A percentile compares a stretch with the other conserved stretches of the same genome.
These are phyloP conservation scores for Candida adriatica DNA, from an alignment of 805 yeast species.

Conservation along the genomic window DNA sequence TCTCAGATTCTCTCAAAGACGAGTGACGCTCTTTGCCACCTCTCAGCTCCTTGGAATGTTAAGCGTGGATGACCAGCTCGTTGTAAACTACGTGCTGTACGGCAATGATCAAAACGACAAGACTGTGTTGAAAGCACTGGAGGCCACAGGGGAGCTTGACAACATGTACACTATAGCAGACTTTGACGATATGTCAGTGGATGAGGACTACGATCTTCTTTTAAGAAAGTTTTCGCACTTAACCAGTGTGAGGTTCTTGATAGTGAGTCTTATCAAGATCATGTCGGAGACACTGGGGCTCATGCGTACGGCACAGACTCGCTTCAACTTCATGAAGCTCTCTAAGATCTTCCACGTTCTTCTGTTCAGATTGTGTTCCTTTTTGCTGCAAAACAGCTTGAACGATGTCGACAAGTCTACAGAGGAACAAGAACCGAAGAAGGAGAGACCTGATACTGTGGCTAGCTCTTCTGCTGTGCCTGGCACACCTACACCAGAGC, in stretches of 20 bases:
- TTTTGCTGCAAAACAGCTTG: slow-evolving; percentile 5
- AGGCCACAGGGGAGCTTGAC: slow-evolving; percentile 4
- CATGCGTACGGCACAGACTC: slow-evolving; percentile 9
- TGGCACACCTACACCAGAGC: slow-evolving; percentile 1
- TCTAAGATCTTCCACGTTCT: slow-evolving; percentile 13
- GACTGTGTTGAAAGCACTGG: slow-evolving; percentile 1
- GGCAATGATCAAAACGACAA: slow-evolving; percentile 5
- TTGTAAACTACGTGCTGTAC: slow-evolving; percentile 11
- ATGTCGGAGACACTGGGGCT: slow-evolving; percentile 6
- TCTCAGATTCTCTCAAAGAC: slow-evolving; percentile 12
- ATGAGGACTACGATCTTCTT: slow-evolving; percentile 5
- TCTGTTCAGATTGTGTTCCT: slow-evolving; percentile 9
- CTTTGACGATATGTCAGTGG: slow-evolving; percentile 10
- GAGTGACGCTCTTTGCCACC: slow-evolving; percentile 9
- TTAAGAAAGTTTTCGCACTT: slow-evolving; percentile 5
- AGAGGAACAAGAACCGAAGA: neutral
- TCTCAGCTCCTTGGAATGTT: slow-evolving; percentile 8
- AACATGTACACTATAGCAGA: slow-evolving; percentile 5
- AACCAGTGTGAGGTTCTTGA: slow-evolving; percentile 7
- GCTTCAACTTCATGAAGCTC: slow-evolving; percentile 13
- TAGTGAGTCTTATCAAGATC: slow-evolving; percentile 6
- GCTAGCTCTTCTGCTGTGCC: neutral
- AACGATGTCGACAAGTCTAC: slow-evolving; percentile 3
- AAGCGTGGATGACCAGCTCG: slow-evolving; percentile 9
- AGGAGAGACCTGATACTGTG: too few relatives aligned